phyloP scores from a whole-genome alignment of 805 yeast genomes.

The Candida nonsorbophila region DNA sequence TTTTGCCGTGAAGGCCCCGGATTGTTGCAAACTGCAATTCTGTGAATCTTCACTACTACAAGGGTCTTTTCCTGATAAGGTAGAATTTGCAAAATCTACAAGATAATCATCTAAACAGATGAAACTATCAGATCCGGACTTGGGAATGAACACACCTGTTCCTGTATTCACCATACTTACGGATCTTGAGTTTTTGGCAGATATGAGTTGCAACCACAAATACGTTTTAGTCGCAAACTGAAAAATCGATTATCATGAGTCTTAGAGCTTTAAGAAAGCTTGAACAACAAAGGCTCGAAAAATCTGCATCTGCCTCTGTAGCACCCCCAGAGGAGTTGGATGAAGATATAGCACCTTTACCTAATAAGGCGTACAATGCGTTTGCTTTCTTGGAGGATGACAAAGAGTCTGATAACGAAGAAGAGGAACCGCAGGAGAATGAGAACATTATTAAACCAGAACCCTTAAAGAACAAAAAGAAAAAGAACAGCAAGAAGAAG shows the following conservation, averaged over 20 bases:
- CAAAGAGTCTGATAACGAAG: slow-evolving; percentile 8
- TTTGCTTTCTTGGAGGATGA: slow-evolving; percentile 11
- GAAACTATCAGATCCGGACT: slow-evolving; percentile 4
- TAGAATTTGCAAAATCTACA: too few relatives aligned
- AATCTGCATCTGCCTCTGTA: slow-evolving; percentile 1
- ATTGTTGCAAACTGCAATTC: too few relatives aligned
- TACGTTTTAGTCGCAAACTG: background rate
- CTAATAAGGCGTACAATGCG: slow-evolving; percentile 8
- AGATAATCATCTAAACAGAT: too few relatives aligned
- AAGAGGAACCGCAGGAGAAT: slow-evolving; percentile 13
- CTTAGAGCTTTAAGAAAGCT: slow-evolving; percentile 44
- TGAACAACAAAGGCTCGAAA: slow-evolving; percentile 24
- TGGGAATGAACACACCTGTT: background rate
- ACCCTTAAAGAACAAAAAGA: slow-evolving; percentile 14
- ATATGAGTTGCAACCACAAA: slow-evolving; percentile 13
- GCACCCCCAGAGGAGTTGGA: slow-evolving; percentile 1
- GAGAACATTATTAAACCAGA: slow-evolving; percentile 8
- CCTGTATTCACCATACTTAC: background rate
- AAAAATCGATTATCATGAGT: slow-evolving; percentile 31
- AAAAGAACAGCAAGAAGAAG: slow-evolving; percentile 14
- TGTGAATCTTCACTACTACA: too few relatives aligned
- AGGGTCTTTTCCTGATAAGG: too few relatives aligned
- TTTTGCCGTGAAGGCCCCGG: too few relatives aligned
- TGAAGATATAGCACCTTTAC: background rate
- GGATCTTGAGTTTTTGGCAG: background rate